Evolutionary conservation across 352 stramenopile species (phyloP).

Genomic region (Globisporangium canariense): DNA sequence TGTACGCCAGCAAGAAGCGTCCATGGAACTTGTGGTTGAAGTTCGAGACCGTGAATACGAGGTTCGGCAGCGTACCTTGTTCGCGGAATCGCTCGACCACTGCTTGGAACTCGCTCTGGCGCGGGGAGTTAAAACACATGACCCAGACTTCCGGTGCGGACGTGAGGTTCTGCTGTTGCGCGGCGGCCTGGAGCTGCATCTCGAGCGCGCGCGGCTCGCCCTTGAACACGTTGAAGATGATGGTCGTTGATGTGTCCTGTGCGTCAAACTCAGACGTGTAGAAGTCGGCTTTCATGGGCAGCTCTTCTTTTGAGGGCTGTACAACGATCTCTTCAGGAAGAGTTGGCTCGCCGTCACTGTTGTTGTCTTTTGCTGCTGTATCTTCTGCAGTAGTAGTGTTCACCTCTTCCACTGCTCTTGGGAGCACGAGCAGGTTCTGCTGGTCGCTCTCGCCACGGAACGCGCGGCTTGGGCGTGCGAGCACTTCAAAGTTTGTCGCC

Average conservation of each 20-base stretch:
- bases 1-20: constrained; percentile 49
- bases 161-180: constrained; percentile 34
- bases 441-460: neutral
- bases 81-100: constrained; percentile 31
- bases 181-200: constrained; percentile 37
- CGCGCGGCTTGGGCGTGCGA: neutral
- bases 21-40: constrained; percentile 58
- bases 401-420: neutral
- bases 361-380: neutral
- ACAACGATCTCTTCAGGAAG: neutral
- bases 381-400: neutral
- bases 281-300: constrained; percentile 45
- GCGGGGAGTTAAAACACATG: constrained; percentile 57
- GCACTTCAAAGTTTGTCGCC: neutral
- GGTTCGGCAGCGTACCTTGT: constrained; percentile 14
- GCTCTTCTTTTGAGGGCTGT: constrained; percentile 7
- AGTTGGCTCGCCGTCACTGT: neutral
- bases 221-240: constrained; percentile 76
- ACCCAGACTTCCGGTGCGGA: constrained; percentile 46
- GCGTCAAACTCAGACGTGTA: constrained; percentile 32
- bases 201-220: constrained; percentile 38
- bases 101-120: constrained; percentile 35
- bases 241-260: constrained; percentile 54
- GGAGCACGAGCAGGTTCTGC: constrained; percentile 12
- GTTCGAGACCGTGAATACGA: constrained; percentile 44